These are phyloP conservation scores for Aegilops umbellulata DNA, from an alignment of 176 grass and related monocot genomes.

Conservation along the genomic window DNA sequence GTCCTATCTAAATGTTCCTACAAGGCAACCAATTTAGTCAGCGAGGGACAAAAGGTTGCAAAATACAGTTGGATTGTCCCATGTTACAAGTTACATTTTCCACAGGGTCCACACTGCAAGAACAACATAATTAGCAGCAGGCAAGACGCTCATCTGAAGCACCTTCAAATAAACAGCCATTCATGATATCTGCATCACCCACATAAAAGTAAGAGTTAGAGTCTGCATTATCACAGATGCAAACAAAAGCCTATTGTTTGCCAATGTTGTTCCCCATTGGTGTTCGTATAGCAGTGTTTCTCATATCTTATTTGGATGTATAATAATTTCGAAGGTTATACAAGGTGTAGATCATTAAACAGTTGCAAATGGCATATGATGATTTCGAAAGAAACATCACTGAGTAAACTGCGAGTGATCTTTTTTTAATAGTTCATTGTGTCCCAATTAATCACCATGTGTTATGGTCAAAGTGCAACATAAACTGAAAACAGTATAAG, in stretches of 20 bases:
- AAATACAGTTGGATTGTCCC: neutral
- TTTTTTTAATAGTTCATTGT: too few relatives aligned
- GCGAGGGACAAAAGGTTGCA: neutral
- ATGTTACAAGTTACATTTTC: neutral
- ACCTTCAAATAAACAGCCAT: neutral
- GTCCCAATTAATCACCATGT: neutral
- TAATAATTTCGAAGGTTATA: neutral
- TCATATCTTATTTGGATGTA: neutral
- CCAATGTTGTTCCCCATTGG: neutral
- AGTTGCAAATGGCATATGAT: neutral
- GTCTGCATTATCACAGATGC: neutral
- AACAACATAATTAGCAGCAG: neutral
- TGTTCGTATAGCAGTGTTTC: neutral
- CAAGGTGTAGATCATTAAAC: neutral
- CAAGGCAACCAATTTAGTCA: slow-evolving; percentile 2
- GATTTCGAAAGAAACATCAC: neutral
- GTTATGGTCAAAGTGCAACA: neutral
- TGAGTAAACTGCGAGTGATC: neutral
- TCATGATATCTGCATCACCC: slow-evolving; percentile 27
- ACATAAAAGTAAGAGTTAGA: slow-evolving; percentile 8
- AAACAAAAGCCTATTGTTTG: neutral
- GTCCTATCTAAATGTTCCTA: slow-evolving; percentile 16
- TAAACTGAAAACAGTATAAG: neutral
- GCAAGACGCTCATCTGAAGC: neutral
- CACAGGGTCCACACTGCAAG: neutral